Evolutionary conservation across 495 filamentous ascomycete genomes (phyloP), one percentile per base, ranked within the genome.

Genomic region (Penicilliopsis zonata): DNA sequence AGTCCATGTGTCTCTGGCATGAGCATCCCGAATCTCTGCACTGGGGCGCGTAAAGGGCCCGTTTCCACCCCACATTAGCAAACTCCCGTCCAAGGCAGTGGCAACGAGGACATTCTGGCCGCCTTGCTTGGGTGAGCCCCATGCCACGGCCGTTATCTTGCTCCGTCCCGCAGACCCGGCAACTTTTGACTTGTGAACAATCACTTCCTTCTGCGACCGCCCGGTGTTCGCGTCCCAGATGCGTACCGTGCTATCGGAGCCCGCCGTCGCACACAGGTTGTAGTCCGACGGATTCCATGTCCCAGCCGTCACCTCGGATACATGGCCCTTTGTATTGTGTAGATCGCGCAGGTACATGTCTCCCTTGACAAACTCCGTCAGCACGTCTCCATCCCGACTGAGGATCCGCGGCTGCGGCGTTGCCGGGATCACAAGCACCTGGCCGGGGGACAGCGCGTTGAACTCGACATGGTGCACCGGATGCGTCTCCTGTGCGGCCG

Each of bases 281-380:
- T 67, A 68, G 45, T 95, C 75, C 2, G 74, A 77, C 2, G 90
- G 90, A 55, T 81, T 79, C 90, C 90, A 98, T 22, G 75, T 76
- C 3, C 83, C 90, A 13, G 76, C 78, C 15, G 82, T 82, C 18
- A 92, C 76, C 55, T 93, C 90, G 1, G 86, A 82, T 23, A 94
- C 73, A 49, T 98, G 90, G 0, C 90, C 90, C 47, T 95, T 96
- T 0, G 90, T 98, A 49, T 95, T 84, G 51, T 95, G 69, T 72
- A 94, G 84, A 48, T 98, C 92, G 23, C 90, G 72, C 35, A 98
- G 58, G 49, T 98, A 98, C 88, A 94, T 94, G 48, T 98, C 90
- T 13, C 90, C 90, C 57, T 98, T 98, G 33, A 80, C 76, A 41
- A 93, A 94, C 52, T 95, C 86, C 2, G 78, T 76, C 9, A 86